Evolutionary conservation across 345 rosid species (phyloP).

Genomic region (Eucalyptus pumila): DNA sequence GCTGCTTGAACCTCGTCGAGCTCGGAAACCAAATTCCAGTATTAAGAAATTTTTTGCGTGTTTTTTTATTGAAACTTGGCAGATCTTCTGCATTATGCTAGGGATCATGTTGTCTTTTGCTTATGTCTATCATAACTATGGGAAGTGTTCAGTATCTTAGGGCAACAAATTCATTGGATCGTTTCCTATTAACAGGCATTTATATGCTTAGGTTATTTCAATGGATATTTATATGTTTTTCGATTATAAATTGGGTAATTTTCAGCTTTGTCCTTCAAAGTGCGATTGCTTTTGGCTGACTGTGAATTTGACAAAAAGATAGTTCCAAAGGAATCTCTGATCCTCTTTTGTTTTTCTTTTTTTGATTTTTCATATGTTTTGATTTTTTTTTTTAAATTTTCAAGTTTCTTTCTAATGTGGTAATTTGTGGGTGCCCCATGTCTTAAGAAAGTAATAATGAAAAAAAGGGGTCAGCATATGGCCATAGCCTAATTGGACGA

Average conservation of each 20-base stretch:
- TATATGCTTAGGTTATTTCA: not conserved
- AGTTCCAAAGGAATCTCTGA: not conserved
- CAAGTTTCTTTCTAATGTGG: not conserved
- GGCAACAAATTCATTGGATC: not conserved
- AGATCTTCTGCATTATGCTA: not conserved
- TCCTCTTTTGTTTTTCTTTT: too few relatives aligned
- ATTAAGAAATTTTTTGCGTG: not conserved
- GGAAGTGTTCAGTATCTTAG: not conserved
- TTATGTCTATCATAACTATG: not conserved
- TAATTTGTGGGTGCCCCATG: not conserved
- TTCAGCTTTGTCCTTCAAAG: not conserved
- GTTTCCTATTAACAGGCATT: not conserved
- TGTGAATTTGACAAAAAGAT: not conserved
- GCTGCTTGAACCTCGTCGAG: not conserved
- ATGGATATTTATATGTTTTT: not conserved
- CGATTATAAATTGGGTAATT: not conserved
- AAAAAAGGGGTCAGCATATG: too few relatives aligned
- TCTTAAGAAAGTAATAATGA: not conserved
- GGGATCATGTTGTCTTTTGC: not conserved
- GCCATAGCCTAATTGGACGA: too few relatives aligned
- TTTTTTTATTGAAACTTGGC: not conserved
- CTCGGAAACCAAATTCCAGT: too few relatives aligned
- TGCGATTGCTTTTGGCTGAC: not conserved
- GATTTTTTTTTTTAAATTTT: too few relatives aligned
- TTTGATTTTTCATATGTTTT: too few relatives aligned